Evolutionary conservation across 2,329 filamentous ascomycete genomes (phyloP).

Genomic region (Emericellopsis atlantica): DNA sequence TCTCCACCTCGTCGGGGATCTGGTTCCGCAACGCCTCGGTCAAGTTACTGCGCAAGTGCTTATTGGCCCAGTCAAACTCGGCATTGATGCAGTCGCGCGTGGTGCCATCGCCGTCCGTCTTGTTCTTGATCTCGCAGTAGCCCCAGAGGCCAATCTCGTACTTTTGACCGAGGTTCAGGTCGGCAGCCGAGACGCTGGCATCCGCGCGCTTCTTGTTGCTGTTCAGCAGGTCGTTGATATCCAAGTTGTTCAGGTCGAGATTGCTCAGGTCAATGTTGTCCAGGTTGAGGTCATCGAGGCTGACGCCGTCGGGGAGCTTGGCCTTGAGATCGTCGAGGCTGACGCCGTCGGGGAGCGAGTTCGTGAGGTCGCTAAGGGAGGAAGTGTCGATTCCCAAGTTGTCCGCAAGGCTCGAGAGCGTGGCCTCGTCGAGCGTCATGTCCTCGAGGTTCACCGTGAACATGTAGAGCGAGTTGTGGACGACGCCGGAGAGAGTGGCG

Average conservation of each 20-base stretch:
- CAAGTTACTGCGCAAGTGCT: slow-evolving; percentile 49
- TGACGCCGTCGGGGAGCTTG: slow-evolving; percentile 27
- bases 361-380: slow-evolving; percentile 5
- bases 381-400: slow-evolving; percentile 12
- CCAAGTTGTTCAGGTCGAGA: slow-evolving; percentile 23
- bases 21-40: slow-evolving; percentile 42
- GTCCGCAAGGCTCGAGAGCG: slow-evolving; percentile 7
- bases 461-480: slow-evolving; percentile 43
- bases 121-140: slow-evolving; percentile 57
- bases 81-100: slow-evolving; percentile 56
- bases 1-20: slow-evolving; percentile 54
- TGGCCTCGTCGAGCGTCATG: slow-evolving; percentile 34
- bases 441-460: slow-evolving; percentile 50
- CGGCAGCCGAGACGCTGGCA: slow-evolving; percentile 33
- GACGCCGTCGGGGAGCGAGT: slow-evolving; percentile 23
- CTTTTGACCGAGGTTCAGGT: slow-evolving; percentile 55
- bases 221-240: background rate
- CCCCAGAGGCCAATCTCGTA: slow-evolving; percentile 81
- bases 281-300: slow-evolving; percentile 46
- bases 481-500: slow-evolving; percentile 40
- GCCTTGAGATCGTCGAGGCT: slow-evolving; percentile 25
- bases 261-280: slow-evolving; percentile 68
- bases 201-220: slow-evolving; percentile 14
- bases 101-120: slow-evolving; percentile 22
- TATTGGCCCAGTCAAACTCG: slow-evolving; percentile 65